These are phyloP conservation scores for Hemileccinum rubropunctum DNA, from an alignment of 768 basidiomycete species.

Conservation along the genomic window DNA sequence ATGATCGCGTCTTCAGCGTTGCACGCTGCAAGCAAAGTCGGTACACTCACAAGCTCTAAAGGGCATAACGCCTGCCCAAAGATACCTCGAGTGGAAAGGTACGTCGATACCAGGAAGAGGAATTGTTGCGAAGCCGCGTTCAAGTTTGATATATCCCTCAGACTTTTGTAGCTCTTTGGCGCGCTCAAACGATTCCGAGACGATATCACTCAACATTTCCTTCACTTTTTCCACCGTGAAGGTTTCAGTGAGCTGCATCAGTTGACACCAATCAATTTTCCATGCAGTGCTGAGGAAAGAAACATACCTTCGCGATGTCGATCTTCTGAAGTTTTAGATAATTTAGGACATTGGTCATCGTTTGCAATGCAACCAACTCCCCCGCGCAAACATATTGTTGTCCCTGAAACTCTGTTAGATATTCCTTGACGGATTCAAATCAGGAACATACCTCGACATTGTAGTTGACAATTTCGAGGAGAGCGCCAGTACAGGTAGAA, in stretches of 20 bases:
- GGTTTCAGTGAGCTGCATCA: slow-evolving; percentile 72
- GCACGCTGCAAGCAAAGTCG: not conserved
- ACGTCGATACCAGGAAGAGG: slow-evolving; percentile 97
- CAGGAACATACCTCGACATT: slow-evolving; percentile 71
- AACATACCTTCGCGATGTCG: slow-evolving; percentile 77
- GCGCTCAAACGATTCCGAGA: slow-evolving; percentile 73
- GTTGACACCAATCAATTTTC: not conserved
- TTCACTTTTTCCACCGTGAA: slow-evolving; percentile 92
- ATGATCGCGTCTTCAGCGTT: not conserved
- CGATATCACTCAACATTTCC: slow-evolving; percentile 92
- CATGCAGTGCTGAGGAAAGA: not conserved
- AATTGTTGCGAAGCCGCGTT: slow-evolving; percentile 95
- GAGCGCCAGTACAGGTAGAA: slow-evolving; percentile 65
- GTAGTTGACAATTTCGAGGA: slow-evolving; percentile 98
- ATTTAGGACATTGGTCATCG: slow-evolving; percentile 94
- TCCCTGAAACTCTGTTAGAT: slow-evolving; percentile 50
- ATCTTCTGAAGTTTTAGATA: slow-evolving; percentile 96
- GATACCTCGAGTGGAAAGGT: slow-evolving; percentile 98
- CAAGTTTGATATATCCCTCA: slow-evolving; percentile 89
- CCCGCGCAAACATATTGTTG: slow-evolving; percentile 99
- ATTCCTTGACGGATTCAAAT: not conserved
- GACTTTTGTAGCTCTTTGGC: slow-evolving; percentile 75
- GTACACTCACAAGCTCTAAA: slow-evolving; percentile 87
- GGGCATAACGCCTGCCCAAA: slow-evolving; percentile 98
- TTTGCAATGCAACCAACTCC: slow-evolving; percentile 89